A percentile compares a stretch with the other conserved stretches of the same genome.
These are phyloP conservation scores for Hypoxylon sp. DNA, from an alignment of 2,329 filamentous ascomycete genomes.

Conservation along the genomic window DNA sequence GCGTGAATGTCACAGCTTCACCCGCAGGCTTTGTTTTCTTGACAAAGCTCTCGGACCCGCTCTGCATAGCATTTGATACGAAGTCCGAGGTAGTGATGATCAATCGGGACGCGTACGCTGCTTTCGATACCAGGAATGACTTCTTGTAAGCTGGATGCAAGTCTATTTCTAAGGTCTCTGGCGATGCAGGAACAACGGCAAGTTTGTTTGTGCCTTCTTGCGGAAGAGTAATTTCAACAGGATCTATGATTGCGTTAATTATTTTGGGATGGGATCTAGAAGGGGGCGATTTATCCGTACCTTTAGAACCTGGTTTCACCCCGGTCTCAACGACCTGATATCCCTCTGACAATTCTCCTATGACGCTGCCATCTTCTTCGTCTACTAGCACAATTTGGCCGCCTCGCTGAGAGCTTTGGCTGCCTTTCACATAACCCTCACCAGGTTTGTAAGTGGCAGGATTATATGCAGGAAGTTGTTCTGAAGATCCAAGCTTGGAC, in stretches of 20 bases:
- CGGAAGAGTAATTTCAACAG: constrained; percentile 84
- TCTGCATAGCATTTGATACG: constrained; percentile 82
- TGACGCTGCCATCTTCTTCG: constrained; percentile 95
- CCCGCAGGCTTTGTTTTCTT: constrained; percentile 82
- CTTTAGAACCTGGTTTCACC: constrained; percentile 90
- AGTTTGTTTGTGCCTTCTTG: constrained; percentile 75
- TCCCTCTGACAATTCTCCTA: constrained; percentile 89
- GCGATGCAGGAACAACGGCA: constrained; percentile 75
- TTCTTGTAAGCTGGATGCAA: constrained; percentile 93
- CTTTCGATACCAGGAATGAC: constrained; percentile 87
- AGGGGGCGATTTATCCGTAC: constrained; percentile 64
- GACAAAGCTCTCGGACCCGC: constrained; percentile 84
- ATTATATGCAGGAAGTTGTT: constrained; percentile 78
- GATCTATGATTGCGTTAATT: constrained; percentile 66
- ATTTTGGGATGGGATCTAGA: constrained; percentile 37
- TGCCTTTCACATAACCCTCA: constrained; percentile 79
- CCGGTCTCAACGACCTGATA: constrained; percentile 85
- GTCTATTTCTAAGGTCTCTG: constrained; percentile 81
- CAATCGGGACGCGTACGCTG: constrained; percentile 88
- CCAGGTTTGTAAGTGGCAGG: constrained; percentile 85
- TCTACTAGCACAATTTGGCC: constrained; percentile 94
- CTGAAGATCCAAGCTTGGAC: constrained; percentile 59
- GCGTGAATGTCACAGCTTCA: constrained; percentile 89
- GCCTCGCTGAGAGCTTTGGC: constrained; percentile 69
- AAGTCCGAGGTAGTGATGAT: constrained; percentile 90